Conservation (phyloP, 768 basidiomycete genomes). For the Kwoniella dendrophila region DNA sequence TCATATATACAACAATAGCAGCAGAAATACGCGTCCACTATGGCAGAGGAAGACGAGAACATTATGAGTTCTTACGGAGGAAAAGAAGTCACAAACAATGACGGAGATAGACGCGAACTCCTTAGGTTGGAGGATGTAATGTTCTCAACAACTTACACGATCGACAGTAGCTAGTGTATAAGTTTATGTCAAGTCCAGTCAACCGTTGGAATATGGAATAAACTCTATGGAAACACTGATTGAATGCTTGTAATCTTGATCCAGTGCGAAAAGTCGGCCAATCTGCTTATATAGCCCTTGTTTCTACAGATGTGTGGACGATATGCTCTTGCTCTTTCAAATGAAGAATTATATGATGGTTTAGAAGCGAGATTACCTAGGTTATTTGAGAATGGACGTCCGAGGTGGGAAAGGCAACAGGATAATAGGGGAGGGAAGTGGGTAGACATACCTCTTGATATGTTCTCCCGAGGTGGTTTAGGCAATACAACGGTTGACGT, state of each 20-base stretch:
- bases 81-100: not conserved
- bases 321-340: constrained; percentile 43
- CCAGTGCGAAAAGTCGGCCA: too few relatives aligned
- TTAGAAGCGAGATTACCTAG: constrained; percentile 39
- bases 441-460: constrained; percentile 7
- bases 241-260: too few relatives aligned
- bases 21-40: not conserved
- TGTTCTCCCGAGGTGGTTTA: too few relatives aligned
- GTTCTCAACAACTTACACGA: too few relatives aligned
- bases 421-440: constrained; percentile 44
- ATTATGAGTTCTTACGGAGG: not conserved
- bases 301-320: constrained; percentile 55
- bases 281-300: too few relatives aligned
- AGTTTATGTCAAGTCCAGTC: not conserved
- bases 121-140: constrained; percentile 3
- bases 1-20: too few relatives aligned
- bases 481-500: not conserved
- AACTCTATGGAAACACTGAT: not conserved
- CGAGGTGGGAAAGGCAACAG: constrained; percentile 35
- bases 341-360: constrained; percentile 46
- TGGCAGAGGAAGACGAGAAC: not conserved
- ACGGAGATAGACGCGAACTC: constrained; percentile 9
- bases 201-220: not conserved
- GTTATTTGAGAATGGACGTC: constrained; percentile 30
- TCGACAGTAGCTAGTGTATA: too few relatives aligned